These are phyloP conservation scores for Abelmoschus esculentus DNA, from an alignment of 345 rosid genomes.

Conservation along the genomic window DNA sequence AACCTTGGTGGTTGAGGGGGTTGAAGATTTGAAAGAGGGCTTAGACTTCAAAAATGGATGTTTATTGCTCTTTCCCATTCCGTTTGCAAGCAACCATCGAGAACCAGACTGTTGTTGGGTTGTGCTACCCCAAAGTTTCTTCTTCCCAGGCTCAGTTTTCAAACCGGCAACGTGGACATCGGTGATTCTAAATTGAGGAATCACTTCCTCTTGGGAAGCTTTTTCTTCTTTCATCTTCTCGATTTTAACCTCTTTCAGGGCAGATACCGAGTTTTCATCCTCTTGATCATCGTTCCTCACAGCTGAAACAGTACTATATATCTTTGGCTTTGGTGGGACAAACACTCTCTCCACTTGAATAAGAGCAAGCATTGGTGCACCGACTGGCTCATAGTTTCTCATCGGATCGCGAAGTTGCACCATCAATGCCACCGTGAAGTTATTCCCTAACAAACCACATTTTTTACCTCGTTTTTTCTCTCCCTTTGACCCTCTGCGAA, in stretches of 20 bases:
- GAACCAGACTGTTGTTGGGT: constrained; percentile 82
- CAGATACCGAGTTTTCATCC: constrained; percentile 34
- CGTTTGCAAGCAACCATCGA: constrained; percentile 86
- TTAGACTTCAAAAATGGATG: constrained; percentile 56
- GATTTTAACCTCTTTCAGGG: constrained; percentile 13
- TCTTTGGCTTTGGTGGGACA: constrained; percentile 74
- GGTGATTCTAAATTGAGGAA: constrained; percentile 59
- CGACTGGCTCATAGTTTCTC: constrained; percentile 82
- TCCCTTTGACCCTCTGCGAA: constrained; percentile 63
- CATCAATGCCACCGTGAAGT: constrained; percentile 86
- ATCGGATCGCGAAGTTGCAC: constrained; percentile 86
- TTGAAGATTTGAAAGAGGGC: constrained; percentile 29
- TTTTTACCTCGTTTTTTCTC: constrained; percentile 63
- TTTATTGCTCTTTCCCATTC: constrained; percentile 85
- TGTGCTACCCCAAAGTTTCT: constrained; percentile 62
- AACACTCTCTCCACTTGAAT: constrained; percentile 92
- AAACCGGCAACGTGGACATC: constrained; percentile 86
- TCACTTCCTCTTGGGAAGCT: constrained; percentile 37
- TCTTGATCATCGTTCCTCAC: constrained; percentile 38
- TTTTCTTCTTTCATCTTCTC: constrained; percentile 36
- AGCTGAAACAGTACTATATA: constrained; percentile 58
- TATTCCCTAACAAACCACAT: constrained; percentile 83
- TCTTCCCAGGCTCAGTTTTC: constrained; percentile 56
- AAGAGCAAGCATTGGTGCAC: constrained; percentile 93
- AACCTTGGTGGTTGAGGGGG: constrained; percentile 34